Evolutionary conservation across 2,329 filamentous ascomycete species (phyloP).

Genomic region (Elsinoe necatrix): DNA sequence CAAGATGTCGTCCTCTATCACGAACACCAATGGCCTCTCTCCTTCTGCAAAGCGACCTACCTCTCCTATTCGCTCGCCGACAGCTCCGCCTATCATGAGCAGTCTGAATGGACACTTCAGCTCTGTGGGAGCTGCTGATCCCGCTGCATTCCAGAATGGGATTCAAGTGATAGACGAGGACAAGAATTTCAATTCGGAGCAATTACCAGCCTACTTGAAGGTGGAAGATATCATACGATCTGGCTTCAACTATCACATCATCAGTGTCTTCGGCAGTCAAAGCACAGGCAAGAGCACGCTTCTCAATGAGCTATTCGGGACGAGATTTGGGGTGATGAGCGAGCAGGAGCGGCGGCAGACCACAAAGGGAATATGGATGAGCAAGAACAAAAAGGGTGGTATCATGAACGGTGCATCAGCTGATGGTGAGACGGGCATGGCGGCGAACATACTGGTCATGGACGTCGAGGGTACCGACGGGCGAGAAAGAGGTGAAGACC

Average conservation of each 20-base stretch:
- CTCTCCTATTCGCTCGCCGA: constrained; percentile 20
- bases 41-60: constrained; percentile 11
- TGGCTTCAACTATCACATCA: constrained; percentile 98
- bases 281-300: constrained; percentile 97
- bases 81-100: constrained; percentile 28
- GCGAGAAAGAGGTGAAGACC: constrained; percentile 90
- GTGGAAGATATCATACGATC: constrained; percentile 72
- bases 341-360: constrained; percentile 91
- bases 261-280: constrained; percentile 97
- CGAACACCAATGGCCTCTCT: neutral
- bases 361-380: constrained; percentile 99
- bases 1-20: neutral
- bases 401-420: constrained; percentile 28
- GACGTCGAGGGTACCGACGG: constrained; percentile 98
- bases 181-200: constrained; percentile 87
- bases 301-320: constrained; percentile 91
- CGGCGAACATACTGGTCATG: constrained; percentile 98
- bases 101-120: constrained; percentile 76
- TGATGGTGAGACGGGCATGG: constrained; percentile 55
- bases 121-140: constrained; percentile 52
- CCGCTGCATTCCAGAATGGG: constrained; percentile 75
- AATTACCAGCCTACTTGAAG: constrained; percentile 73
- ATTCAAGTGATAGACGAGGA: constrained; percentile 95
- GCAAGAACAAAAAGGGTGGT: constrained; percentile 70
- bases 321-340: constrained; percentile 95